phyloP scores from a whole-genome alignment of 768 basidiomycete genomes.

The Lactifluus rugatus region DNA sequence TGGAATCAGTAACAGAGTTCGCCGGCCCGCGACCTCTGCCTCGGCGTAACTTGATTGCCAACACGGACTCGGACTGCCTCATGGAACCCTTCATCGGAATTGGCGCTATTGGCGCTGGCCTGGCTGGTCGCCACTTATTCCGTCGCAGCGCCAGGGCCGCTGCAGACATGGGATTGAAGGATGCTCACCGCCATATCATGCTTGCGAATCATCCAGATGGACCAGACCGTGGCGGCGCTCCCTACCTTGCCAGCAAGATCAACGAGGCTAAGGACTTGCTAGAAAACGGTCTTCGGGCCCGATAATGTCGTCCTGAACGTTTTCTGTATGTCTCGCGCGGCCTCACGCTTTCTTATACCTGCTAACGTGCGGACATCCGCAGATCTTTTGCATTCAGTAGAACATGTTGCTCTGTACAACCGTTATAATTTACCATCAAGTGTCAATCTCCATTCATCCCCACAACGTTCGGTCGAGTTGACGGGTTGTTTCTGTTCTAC shows the following conservation, averaged over 20 bases:
- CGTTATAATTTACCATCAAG: not conserved
- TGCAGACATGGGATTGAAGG: slow-evolving; percentile 83
- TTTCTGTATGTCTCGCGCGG: not conserved
- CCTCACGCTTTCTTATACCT: not conserved
- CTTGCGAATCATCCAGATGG: slow-evolving; percentile 98
- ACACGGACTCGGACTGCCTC: slow-evolving; percentile 40
- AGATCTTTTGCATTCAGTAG: not conserved
- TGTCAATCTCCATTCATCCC: not conserved
- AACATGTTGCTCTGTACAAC: too few relatives aligned
- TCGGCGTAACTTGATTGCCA: too few relatives aligned
- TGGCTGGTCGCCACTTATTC: slow-evolving; percentile 63
- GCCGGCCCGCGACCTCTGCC: too few relatives aligned
- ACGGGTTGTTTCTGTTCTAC: not conserved
- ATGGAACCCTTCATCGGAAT: slow-evolving; percentile 71
- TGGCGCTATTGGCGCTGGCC: slow-evolving; percentile 64
- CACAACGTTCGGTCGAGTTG: too few relatives aligned
- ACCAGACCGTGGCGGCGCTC: slow-evolving; percentile 96
- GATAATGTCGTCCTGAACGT: slow-evolving; percentile 14
- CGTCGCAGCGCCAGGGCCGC: slow-evolving; percentile 54
- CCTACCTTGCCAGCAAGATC: slow-evolving; percentile 96
- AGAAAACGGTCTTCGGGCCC: slow-evolving; percentile 63
- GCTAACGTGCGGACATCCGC: not conserved
- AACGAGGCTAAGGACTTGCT: slow-evolving; percentile 95
- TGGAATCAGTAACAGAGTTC: too few relatives aligned
- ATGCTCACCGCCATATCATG: slow-evolving; percentile 96